Conservation (phyloP, 352 stramenopile species). For the Thalassiosira hispida region DNA sequence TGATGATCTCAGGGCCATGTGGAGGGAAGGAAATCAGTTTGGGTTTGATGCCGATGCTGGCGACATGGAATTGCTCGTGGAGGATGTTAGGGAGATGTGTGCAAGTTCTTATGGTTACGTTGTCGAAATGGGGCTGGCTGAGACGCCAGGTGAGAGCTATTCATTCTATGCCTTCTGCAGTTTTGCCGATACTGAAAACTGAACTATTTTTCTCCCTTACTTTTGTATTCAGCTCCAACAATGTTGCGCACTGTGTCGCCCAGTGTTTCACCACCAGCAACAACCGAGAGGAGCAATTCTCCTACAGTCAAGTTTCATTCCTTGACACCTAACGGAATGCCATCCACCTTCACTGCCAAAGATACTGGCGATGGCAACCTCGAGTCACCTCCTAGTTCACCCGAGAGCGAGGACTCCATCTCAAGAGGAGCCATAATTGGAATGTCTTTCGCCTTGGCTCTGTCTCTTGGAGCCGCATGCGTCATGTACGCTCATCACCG, state of each 20-base stretch:
- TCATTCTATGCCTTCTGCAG: background rate
- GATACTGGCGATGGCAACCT: background rate
- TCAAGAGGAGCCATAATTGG: slow-evolving; percentile 21
- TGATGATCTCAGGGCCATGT: slow-evolving; percentile 10
- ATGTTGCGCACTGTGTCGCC: background rate
- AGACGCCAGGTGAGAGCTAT: slow-evolving; percentile 5
- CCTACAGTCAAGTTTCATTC: background rate
- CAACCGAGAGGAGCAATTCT: background rate
- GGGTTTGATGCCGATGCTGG: slow-evolving; percentile 16
- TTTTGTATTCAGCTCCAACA: background rate
- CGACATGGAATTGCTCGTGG: slow-evolving; percentile 5
- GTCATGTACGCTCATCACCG: background rate
- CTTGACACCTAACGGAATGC: background rate
- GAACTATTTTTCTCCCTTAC: background rate
- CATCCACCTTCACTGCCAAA: background rate
- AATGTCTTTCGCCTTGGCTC: slow-evolving; percentile 14
- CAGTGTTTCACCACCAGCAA: background rate
- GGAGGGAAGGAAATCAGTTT: slow-evolving; percentile 21
- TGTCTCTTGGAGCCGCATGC: slow-evolving; percentile 5
- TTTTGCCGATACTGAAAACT: background rate
- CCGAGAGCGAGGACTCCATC: background rate
- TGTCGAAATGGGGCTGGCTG: background rate
- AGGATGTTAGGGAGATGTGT: background rate
- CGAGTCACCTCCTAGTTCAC: background rate
- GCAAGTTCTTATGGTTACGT: slow-evolving; percentile 13